These are phyloP conservation scores for Hygrophoropsis aurantiaca DNA, from an alignment of 768 basidiomycete genomes.

Conservation along the genomic window DNA sequence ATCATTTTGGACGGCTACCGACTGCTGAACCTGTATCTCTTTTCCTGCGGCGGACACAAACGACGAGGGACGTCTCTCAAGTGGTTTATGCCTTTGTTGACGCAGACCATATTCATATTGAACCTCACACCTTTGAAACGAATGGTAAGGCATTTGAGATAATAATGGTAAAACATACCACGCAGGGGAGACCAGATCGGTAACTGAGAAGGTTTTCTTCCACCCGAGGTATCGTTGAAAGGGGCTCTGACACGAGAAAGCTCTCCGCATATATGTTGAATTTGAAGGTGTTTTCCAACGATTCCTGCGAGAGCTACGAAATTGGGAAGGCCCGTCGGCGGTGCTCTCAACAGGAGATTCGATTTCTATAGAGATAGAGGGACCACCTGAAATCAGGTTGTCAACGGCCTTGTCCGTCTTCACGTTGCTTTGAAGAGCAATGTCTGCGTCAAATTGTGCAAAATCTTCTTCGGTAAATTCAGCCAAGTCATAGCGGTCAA, in stretches of 20 bases:
- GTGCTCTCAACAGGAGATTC: conserved; percentile 20
- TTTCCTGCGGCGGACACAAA: conserved; percentile 63
- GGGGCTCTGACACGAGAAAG: conserved; percentile 28
- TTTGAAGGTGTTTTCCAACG: neutral
- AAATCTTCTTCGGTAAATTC: conserved; percentile 62
- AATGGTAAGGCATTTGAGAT: neutral
- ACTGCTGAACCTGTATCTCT: conserved; percentile 51
- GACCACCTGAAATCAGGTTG: conserved; percentile 16
- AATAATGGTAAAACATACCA: conserved; percentile 45
- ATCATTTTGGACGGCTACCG: conserved; percentile 57
- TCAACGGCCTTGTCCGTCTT: neutral
- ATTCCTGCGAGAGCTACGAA: neutral
- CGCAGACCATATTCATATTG: conserved; percentile 76
- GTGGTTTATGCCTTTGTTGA: conserved; percentile 49
- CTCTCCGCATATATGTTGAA: neutral
- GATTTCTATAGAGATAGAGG: conserved; percentile 33
- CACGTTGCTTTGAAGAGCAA: conserved; percentile 8
- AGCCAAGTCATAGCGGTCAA: conserved; percentile 48
- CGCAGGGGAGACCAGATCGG: conserved; percentile 58
- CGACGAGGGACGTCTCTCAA: conserved; percentile 50
- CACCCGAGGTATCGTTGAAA: conserved; percentile 43
- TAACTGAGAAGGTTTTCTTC: conserved; percentile 51
- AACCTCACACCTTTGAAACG: conserved; percentile 65
- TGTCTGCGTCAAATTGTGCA: conserved; percentile 44
- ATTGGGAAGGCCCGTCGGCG: no score